phyloP scores from a whole-genome alignment of 345 rosid species.

The Bruguiera gymnorhiza region DNA sequence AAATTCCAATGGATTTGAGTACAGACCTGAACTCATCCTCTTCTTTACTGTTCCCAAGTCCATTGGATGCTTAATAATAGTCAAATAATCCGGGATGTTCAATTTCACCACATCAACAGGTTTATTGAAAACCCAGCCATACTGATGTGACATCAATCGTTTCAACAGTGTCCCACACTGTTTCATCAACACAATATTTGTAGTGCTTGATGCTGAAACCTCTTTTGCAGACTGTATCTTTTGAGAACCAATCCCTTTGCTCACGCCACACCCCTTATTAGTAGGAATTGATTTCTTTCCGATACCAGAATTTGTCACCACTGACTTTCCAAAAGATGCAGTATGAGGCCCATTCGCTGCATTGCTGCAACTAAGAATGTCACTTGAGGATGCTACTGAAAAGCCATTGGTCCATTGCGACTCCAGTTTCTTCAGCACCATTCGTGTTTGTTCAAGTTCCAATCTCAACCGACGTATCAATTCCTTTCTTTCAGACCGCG shows the following conservation, averaged over 20 bases:
- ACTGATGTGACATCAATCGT: constrained; percentile 44
- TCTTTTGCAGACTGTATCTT: constrained; percentile 50
- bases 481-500: constrained; percentile 22
- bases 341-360: constrained; percentile 32
- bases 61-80: constrained; percentile 52
- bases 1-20: constrained; percentile 41
- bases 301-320: constrained; percentile 35
- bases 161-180: constrained; percentile 24
- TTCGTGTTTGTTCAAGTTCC: constrained; percentile 26
- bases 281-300: constrained; percentile 54
- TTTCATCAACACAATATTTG: constrained; percentile 37
- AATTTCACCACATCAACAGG: constrained; percentile 46
- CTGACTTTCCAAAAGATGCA: constrained; percentile 40
- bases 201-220: constrained; percentile 31
- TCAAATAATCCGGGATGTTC: constrained; percentile 40
- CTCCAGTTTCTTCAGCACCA: constrained; percentile 20
- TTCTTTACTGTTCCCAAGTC: constrained; percentile 51
- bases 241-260: constrained; percentile 47
- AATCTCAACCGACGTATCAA: constrained; percentile 13
- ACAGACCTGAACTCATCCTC: constrained; percentile 28
- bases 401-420: constrained; percentile 8
- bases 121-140: constrained; percentile 44
- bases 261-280: constrained; percentile 38
- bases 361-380: constrained; percentile 22
- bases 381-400: constrained; percentile 17